A percentile compares a stretch with the other conserved stretches of the same genome.
These are phyloP conservation scores for Aureobasidium sp. DNA, from an alignment of 2,329 filamentous ascomycete species.

Conservation along the genomic window DNA sequence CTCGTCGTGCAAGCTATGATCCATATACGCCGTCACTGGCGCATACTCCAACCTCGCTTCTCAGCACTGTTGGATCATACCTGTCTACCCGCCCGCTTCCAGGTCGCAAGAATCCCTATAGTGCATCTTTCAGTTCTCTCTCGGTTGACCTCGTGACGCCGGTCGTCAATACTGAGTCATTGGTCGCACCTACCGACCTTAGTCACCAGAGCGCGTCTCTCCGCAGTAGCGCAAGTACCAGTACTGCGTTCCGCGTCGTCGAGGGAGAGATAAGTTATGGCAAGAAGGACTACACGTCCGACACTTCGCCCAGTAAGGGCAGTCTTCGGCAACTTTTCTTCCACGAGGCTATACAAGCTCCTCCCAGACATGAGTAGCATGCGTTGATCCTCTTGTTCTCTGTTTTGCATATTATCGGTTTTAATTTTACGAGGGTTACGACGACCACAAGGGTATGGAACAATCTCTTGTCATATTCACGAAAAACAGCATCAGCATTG, in stretches of 20 bases:
- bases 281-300: slow-evolving; percentile 18
- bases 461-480: not conserved
- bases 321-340: slow-evolving; percentile 30
- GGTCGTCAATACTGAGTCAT: slow-evolving; percentile 23
- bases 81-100: slow-evolving; percentile 36
- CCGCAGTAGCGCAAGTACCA: slow-evolving; percentile 28
- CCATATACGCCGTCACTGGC: slow-evolving; percentile 33
- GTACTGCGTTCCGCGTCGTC: slow-evolving; percentile 26
- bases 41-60: slow-evolving; percentile 40
- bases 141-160: slow-evolving; percentile 40
- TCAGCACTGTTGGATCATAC: slow-evolving; percentile 36
- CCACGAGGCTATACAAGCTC: slow-evolving; percentile 29
- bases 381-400: not conserved
- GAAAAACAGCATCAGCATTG: not conserved
- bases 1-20: slow-evolving; percentile 8
- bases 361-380: slow-evolving; percentile 15
- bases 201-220: slow-evolving; percentile 24
- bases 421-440: slow-evolving; percentile 1
- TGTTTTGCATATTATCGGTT: slow-evolving; percentile 1
- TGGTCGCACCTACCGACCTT: slow-evolving; percentile 25
- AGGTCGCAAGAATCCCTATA: slow-evolving; percentile 34
- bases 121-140: slow-evolving; percentile 33
- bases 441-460: not conserved
- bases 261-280: slow-evolving; percentile 25
- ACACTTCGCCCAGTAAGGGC: slow-evolving; percentile 18